Percentiles rank a stretch among this genome's conserved stretches.
phyloP scores from a whole-genome alignment of 306 rosid genomes.

The Argentina anserina region DNA sequence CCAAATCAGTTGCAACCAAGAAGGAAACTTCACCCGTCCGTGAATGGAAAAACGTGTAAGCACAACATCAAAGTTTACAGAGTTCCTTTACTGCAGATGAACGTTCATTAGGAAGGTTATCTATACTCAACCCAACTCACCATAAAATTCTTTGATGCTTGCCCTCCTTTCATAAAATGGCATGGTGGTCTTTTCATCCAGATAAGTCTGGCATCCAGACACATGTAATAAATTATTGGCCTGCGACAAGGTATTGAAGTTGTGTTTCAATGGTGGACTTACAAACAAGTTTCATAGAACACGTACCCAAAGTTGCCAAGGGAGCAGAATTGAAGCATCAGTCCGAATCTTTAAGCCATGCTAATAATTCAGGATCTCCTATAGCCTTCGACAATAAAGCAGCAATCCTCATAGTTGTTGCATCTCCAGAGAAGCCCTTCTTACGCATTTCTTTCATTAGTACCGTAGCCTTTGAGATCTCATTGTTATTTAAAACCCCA shows the following conservation, averaged over 20 bases:
- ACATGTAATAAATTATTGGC: no score
- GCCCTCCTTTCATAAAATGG: slow-evolving; percentile 78
- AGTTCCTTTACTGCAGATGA: background rate
- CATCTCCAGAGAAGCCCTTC: no score
- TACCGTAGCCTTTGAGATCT: no score
- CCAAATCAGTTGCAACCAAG: slow-evolving; percentile 85
- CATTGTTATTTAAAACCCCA: no score
- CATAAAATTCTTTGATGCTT: slow-evolving; percentile 70
- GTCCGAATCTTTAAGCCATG: no score
- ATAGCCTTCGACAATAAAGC: background rate
- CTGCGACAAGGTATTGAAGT: no score
- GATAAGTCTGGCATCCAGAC: slow-evolving; percentile 56
- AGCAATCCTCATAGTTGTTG: no score
- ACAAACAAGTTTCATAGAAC: no score
- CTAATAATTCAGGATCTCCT: background rate
- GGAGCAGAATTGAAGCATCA: no score
- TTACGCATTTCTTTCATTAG: no score
- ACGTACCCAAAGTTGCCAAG: no score
- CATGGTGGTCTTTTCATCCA: slow-evolving; percentile 74
- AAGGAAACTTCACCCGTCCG: slow-evolving; percentile 68
- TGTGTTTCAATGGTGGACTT: no score
- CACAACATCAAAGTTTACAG: background rate
- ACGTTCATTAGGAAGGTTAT: background rate
- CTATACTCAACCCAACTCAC: slow-evolving; percentile 44
- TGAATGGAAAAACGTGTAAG: slow-evolving; percentile 6